phyloP scores from a whole-genome alignment of 2,329 filamentous ascomycete genomes.

The Aspergillus intermedius region DNA sequence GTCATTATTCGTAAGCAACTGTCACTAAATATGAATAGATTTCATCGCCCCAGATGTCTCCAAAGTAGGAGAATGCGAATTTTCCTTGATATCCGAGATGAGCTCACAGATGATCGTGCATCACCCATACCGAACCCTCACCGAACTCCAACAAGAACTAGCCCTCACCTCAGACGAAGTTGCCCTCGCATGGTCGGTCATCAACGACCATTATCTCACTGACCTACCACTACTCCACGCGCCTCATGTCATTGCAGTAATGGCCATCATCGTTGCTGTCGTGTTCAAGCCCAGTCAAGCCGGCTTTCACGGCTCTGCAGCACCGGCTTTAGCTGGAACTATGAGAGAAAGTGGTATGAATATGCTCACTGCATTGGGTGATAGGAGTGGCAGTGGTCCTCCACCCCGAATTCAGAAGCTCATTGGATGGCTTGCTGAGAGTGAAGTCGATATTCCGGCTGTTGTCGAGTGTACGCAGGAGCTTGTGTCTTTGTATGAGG shows the following conservation, averaged over 20 bases:
- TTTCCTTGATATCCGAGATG: slow-evolving; percentile 85
- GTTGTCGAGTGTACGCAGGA: slow-evolving; percentile 89
- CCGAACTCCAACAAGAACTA: slow-evolving; percentile 63
- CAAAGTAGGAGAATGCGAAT: slow-evolving; percentile 89
- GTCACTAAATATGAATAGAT: slow-evolving; percentile 41
- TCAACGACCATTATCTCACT: slow-evolving; percentile 90
- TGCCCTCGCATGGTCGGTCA: slow-evolving; percentile 69
- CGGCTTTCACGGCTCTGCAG: slow-evolving; percentile 24
- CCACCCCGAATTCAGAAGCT: slow-evolving; percentile 54
- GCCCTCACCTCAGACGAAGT: slow-evolving; percentile 70
- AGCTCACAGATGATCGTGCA: slow-evolving; percentile 82
- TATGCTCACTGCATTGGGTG: slow-evolving; percentile 29
- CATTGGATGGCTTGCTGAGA: slow-evolving; percentile 77
- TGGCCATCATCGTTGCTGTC: slow-evolving; percentile 76
- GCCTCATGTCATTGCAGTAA: slow-evolving; percentile 83
- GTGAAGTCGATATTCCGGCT: slow-evolving; percentile 73
- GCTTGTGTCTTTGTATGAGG: slow-evolving; percentile 80
- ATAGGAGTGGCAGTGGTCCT: slow-evolving; percentile 20
- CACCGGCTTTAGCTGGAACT: slow-evolving; percentile 25
- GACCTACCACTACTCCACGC: slow-evolving; percentile 80
- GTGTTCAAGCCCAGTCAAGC: slow-evolving; percentile 63
- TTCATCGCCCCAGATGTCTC: slow-evolving; percentile 69
- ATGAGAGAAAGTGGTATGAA: slow-evolving; percentile 33
- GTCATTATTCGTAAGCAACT: neutral
- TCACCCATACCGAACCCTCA: slow-evolving; percentile 79